These are phyloP conservation scores for Fusarium sp. DNA, from an alignment of 2,329 filamentous ascomycete species.

Conservation along the genomic window DNA sequence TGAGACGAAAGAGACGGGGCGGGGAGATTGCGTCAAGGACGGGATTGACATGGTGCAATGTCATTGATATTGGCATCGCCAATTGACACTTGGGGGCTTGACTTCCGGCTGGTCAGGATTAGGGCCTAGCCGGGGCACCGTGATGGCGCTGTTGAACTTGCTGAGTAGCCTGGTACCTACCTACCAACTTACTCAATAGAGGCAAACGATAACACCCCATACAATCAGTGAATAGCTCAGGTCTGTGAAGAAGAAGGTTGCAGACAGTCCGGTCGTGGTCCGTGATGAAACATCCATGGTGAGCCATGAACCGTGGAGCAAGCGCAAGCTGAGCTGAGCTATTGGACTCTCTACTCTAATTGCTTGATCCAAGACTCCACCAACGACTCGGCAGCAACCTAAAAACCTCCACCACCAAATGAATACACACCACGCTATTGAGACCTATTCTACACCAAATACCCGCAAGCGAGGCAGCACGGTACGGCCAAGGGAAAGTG, in stretches of 20 bases:
- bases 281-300: neutral
- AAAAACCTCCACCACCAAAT: slow-evolving; percentile 29
- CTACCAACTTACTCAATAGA: neutral
- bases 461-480: slow-evolving; percentile 18
- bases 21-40: slow-evolving; percentile 29
- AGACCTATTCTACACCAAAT: slow-evolving; percentile 21
- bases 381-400: slow-evolving; percentile 6
- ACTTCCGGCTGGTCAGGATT: slow-evolving; percentile 14
- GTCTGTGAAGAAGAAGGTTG: neutral
- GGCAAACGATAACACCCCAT: neutral
- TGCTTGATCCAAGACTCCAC: neutral
- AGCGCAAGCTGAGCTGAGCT: neutral
- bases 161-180: neutral
- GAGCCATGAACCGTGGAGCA: neutral
- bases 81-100: slow-evolving; percentile 12
- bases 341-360: neutral
- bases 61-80: neutral
- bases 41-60: slow-evolving; percentile 17
- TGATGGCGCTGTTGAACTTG: neutral
- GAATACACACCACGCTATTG: slow-evolving; percentile 26
- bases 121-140: neutral
- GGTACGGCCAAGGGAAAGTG: neutral
- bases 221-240: neutral
- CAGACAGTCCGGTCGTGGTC: neutral
- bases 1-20: neutral